Percentiles rank a stretch among this genome's conserved stretches.
phyloP scores from a whole-genome alignment of 225 moss, liverwort and hornwort species.

The Thuidium tamariscinum region DNA sequence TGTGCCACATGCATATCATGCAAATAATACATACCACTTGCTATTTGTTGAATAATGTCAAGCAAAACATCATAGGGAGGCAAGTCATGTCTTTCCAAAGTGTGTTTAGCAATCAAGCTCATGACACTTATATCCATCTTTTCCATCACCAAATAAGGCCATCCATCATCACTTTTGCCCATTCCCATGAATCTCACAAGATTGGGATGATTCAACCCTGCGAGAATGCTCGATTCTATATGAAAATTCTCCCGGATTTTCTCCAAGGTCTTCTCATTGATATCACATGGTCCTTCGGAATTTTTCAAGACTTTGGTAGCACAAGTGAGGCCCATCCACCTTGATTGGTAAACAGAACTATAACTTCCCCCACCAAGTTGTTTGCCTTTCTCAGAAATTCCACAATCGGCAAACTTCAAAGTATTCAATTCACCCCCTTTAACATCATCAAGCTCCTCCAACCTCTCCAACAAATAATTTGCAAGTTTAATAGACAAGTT shows the following conservation, averaged over 20 bases:
- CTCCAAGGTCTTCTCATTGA: not conserved
- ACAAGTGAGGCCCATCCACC: not conserved
- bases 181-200: not conserved
- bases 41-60: not conserved
- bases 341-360: not conserved
- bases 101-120: not conserved
- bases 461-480: not conserved
- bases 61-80: not conserved
- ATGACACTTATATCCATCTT: not conserved
- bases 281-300: not conserved
- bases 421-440: not conserved
- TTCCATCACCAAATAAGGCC: not conserved
- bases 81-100: no score
- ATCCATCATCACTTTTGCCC: not conserved
- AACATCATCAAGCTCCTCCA: not conserved
- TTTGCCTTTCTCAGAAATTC: not conserved
- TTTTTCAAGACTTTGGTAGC: not conserved
- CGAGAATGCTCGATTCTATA: not conserved
- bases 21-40: not conserved
- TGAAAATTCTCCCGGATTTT: no score
- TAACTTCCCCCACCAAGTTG: not conserved
- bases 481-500: accelerated
- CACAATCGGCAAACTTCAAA: not conserved
- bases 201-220: not conserved
- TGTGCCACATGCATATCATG: not conserved